Conservation (phyloP, 169 alveolate genomes). For the Eimeria sp. region DNA sequence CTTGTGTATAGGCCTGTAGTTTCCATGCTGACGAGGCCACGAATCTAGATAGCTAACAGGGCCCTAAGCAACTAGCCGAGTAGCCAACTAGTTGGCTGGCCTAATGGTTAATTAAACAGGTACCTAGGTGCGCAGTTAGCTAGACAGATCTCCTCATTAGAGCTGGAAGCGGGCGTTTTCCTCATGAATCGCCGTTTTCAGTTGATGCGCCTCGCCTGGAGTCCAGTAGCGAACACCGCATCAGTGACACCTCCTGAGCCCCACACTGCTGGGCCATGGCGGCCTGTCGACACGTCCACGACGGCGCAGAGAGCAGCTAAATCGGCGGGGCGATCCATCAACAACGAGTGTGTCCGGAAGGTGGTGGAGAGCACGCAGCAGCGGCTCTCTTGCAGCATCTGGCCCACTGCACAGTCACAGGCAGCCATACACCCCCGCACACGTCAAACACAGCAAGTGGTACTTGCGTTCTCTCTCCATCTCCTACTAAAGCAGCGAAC, state of each 20-base stretch:
- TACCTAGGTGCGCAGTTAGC: background rate
- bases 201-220: slow-evolving; percentile 13
- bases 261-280: slow-evolving; percentile 83
- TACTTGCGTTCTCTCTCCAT: too few species aligned
- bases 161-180: background rate
- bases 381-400: slow-evolving; percentile 72
- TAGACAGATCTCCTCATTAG: background rate
- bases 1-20: background rate
- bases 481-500: too few species aligned
- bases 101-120: background rate
- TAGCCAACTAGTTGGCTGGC: background rate
- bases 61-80: background rate
- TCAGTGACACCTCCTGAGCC: slow-evolving; percentile 25
- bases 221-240: slow-evolving; percentile 54
- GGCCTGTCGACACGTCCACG: slow-evolving; percentile 69
- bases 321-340: slow-evolving; percentile 28
- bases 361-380: slow-evolving; percentile 74
- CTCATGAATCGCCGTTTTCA: background rate
- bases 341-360: slow-evolving; percentile 57
- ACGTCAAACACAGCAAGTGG: background rate
- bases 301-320: slow-evolving; percentile 76
- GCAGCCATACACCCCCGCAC: too few species aligned
- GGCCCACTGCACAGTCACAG: slow-evolving; percentile 53
- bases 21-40: background rate
- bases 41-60: background rate